Evolutionary conservation across 2,329 filamentous ascomycete genomes (phyloP).

Genomic region (Penicillium decumbens): DNA sequence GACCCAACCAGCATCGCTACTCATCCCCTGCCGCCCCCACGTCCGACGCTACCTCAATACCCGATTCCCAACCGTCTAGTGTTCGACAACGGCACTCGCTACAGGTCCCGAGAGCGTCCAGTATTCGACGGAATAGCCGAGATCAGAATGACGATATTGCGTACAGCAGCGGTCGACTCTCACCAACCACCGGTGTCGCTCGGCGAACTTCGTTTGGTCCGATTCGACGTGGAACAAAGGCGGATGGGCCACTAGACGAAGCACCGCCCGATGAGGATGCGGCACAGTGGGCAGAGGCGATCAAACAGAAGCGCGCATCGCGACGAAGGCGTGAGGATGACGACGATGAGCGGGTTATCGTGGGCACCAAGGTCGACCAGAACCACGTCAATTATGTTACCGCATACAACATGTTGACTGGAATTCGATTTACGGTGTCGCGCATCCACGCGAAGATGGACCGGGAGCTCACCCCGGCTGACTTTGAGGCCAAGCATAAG

Average conservation of each 20-base stretch:
- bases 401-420: conserved; percentile 99
- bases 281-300: conserved; percentile 84
- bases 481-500: conserved; percentile 93
- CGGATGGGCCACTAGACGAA: conserved; percentile 79
- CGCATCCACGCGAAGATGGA: conserved; percentile 96
- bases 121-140: conserved; percentile 58
- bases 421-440: conserved; percentile 94
- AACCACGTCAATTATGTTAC: conserved; percentile 96
- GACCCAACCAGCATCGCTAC: conserved; percentile 32
- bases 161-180: conserved; percentile 71
- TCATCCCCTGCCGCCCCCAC: conserved; percentile 51
- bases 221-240: conserved; percentile 73
- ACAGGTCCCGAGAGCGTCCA: conserved; percentile 69
- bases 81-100: conserved; percentile 81
- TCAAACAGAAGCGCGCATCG: conserved; percentile 84
- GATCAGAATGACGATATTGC: conserved; percentile 65
- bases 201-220: conserved; percentile 80
- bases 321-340: conserved; percentile 80
- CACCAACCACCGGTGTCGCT: conserved; percentile 59
- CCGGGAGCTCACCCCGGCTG: conserved; percentile 78
- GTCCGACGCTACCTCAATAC: conserved; percentile 50
- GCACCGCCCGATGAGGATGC: conserved; percentile 84
- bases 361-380: conserved; percentile 96
- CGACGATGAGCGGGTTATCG: conserved; percentile 81
- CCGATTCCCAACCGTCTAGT: conserved; percentile 53